A percentile compares a stretch with the other conserved stretches of the same genome.
These are phyloP conservation scores for Fusarium nygamai DNA, from an alignment of 2,329 filamentous ascomycete species.

Conservation along the genomic window DNA sequence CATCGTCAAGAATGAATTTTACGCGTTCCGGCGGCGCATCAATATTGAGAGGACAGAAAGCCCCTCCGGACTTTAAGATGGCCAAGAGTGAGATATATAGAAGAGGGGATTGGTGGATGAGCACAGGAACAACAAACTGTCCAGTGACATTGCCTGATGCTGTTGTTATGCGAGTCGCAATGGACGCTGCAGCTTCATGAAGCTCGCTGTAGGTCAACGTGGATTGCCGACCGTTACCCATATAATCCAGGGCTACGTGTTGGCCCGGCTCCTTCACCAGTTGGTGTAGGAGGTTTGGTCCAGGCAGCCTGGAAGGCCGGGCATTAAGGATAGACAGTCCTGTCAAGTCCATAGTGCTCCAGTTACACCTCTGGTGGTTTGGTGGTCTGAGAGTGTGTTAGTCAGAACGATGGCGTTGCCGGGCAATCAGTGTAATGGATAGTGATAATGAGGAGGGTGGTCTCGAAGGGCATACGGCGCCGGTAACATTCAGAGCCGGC, in stretches of 20 bases:
- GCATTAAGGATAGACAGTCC: slow-evolving; percentile 59
- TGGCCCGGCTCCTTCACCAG: slow-evolving; percentile 62
- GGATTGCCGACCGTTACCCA: slow-evolving; percentile 40
- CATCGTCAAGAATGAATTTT: slow-evolving; percentile 82
- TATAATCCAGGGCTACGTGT: slow-evolving; percentile 47
- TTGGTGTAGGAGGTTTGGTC: slow-evolving; percentile 62
- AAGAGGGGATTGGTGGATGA: slow-evolving; percentile 79
- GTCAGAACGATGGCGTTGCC: slow-evolving; percentile 5
- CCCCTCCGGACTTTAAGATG: slow-evolving; percentile 81
- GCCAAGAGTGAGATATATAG: slow-evolving; percentile 83
- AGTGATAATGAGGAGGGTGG: slow-evolving; percentile 6
- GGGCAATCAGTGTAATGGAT: background rate
- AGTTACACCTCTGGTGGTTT: background rate
- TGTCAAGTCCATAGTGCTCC: slow-evolving; percentile 40
- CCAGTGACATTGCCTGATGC: slow-evolving; percentile 4
- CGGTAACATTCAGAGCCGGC: slow-evolving; percentile 3
- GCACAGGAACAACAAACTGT: slow-evolving; percentile 73
- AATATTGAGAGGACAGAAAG: slow-evolving; percentile 85
- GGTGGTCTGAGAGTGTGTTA: background rate
- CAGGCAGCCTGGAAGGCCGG: slow-evolving; percentile 51
- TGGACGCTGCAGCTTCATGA: slow-evolving; percentile 63
- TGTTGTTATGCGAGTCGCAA: slow-evolving; percentile 62
- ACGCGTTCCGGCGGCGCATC: slow-evolving; percentile 82
- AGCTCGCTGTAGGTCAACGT: slow-evolving; percentile 71
- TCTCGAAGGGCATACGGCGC: slow-evolving; percentile 24